These are phyloP conservation scores for Barnettozyma hawaiiensis DNA, from an alignment of 1,139 yeast genomes.

Conservation along the genomic window DNA sequence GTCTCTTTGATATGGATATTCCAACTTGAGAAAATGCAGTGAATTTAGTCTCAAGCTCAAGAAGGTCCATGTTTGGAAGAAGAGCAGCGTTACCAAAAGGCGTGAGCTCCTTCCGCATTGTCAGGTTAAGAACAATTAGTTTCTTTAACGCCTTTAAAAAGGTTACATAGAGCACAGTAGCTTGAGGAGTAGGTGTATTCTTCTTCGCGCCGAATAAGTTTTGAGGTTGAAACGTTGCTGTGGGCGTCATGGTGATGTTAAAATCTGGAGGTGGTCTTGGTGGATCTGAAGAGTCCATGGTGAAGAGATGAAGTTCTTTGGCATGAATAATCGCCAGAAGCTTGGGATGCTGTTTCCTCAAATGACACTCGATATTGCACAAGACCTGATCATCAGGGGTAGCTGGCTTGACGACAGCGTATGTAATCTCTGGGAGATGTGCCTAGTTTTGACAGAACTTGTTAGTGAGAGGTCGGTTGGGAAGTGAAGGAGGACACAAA, in stretches of 20 bases:
- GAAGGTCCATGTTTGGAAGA: constrained; percentile 27
- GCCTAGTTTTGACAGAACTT: constrained; percentile 16
- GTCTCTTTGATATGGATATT: constrained; percentile 30
- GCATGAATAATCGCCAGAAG: constrained; percentile 54
- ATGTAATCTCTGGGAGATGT: constrained; percentile 17
- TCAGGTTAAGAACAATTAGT: constrained; percentile 43
- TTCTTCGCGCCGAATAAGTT: constrained; percentile 26
- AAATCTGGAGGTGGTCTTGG: constrained; percentile 29
- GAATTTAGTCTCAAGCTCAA: constrained; percentile 53
- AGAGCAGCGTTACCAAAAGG: constrained; percentile 54
- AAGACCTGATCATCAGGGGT: constrained; percentile 36
- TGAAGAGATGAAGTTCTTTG: constrained; percentile 57
- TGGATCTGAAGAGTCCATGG: constrained; percentile 33
- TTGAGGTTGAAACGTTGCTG: constrained; percentile 30
- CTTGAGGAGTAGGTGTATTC: constrained; percentile 15
- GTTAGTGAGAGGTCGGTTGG: no score
- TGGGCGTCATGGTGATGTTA: constrained; percentile 34
- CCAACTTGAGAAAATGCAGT: constrained; percentile 49
- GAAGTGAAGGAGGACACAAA: background rate
- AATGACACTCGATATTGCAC: constrained; percentile 53
- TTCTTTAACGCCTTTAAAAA: constrained; percentile 58
- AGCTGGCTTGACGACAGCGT: constrained; percentile 13
- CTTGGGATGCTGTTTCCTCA: constrained; percentile 47
- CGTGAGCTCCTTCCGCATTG: constrained; percentile 35
- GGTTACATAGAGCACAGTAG: constrained; percentile 35